Percentiles rank a stretch among this genome's conserved stretches.
Conservation (phyloP, 192 early-diverging fungal genomes). For the Martensiomyces pterosporus region DNA sequence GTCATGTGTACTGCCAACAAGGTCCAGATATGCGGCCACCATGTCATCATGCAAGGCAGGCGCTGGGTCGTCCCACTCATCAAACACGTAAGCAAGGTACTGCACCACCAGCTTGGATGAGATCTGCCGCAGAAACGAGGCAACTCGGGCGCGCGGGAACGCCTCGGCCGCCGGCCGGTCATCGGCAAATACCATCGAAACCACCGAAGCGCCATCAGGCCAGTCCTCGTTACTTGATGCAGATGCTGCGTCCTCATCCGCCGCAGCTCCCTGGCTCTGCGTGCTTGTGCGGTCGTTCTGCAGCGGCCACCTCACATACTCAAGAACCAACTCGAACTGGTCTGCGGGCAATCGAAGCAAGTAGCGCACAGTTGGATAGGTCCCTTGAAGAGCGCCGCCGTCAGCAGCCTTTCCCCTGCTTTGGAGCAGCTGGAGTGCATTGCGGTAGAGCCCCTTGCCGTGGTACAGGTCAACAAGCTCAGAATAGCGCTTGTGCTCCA, state of each 20-base stretch:
- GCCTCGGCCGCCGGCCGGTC: slow-evolving; percentile 54
- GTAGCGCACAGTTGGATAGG: slow-evolving; percentile 65
- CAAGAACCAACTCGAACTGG: slow-evolving; percentile 75
- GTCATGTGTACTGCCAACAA: too few species aligned
- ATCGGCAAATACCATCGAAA: slow-evolving; percentile 49
- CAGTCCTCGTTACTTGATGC: slow-evolving; percentile 26
- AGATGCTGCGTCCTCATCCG: slow-evolving; percentile 40
- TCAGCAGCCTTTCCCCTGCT: slow-evolving; percentile 47
- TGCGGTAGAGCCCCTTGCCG: slow-evolving; percentile 82
- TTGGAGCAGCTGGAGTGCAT: slow-evolving; percentile 81
- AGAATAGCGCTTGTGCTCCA: slow-evolving; percentile 70
- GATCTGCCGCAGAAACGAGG: slow-evolving; percentile 64
- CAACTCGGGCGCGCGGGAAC: slow-evolving; percentile 58
- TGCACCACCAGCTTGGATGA: slow-evolving; percentile 62
- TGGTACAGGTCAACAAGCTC: slow-evolving; percentile 95
- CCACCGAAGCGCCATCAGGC: slow-evolving; percentile 18
- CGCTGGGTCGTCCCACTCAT: slow-evolving; percentile 59
- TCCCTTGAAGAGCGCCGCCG: slow-evolving; percentile 57
- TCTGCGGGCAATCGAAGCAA: slow-evolving; percentile 73
- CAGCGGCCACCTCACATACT: slow-evolving; percentile 79
- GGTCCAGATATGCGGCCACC: slow-evolving; percentile 73
- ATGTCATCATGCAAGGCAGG: slow-evolving; percentile 78
- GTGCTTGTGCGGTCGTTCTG: slow-evolving; percentile 59
- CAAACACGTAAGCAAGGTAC: slow-evolving; percentile 82
- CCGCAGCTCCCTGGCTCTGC: slow-evolving; percentile 8